A percentile compares a stretch with the other conserved stretches of the same genome.
phyloP scores from a whole-genome alignment of 345 rosid genomes.

The Pugionium dolabratum region DNA sequence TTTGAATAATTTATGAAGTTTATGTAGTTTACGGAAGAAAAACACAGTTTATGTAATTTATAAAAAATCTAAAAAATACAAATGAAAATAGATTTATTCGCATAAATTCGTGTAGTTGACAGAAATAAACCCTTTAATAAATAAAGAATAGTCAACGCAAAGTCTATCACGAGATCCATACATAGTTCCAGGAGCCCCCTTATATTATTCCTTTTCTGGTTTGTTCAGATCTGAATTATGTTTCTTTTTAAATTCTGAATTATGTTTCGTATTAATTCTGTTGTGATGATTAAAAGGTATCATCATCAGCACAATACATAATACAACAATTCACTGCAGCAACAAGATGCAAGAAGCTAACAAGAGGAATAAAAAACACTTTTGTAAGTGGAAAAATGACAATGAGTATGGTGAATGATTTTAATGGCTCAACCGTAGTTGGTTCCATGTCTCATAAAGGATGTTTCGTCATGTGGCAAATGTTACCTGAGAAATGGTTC shows the following conservation, averaged over 20 bases:
- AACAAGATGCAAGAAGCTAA: conserved; percentile 81
- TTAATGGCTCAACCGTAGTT: conserved; percentile 36
- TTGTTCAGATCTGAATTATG: conserved; percentile 24
- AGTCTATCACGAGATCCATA: conserved; percentile 32
- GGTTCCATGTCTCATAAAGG: conserved; percentile 61
- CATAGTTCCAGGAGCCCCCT: conserved; percentile 5
- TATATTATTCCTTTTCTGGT: conserved; percentile 17
- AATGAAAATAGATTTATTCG: too few relatives aligned
- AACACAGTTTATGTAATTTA: too few relatives aligned
- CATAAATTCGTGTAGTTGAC: too few relatives aligned
- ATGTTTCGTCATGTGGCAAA: conserved; percentile 99
- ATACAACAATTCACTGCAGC: conserved; percentile 95
- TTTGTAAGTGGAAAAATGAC: conserved; percentile 80
- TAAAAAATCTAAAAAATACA: too few relatives aligned
- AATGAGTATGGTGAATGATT: conserved; percentile 78
- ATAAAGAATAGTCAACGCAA: conserved; percentile 25
- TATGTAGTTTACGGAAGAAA: too few relatives aligned
- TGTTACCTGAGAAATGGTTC: conserved; percentile 90
- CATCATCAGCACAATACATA: conserved; percentile 92
- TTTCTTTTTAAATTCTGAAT: not conserved
- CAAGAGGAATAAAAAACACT: conserved; percentile 65
- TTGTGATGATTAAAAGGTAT: conserved; percentile 51
- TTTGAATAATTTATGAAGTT: too few relatives aligned
- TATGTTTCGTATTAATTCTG: not conserved
- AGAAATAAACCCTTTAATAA: not conserved